Base-by-base conservation (phyloP, 2,329 filamentous ascomycete species). In the Purpureocillium takamizusanense region DNA sequence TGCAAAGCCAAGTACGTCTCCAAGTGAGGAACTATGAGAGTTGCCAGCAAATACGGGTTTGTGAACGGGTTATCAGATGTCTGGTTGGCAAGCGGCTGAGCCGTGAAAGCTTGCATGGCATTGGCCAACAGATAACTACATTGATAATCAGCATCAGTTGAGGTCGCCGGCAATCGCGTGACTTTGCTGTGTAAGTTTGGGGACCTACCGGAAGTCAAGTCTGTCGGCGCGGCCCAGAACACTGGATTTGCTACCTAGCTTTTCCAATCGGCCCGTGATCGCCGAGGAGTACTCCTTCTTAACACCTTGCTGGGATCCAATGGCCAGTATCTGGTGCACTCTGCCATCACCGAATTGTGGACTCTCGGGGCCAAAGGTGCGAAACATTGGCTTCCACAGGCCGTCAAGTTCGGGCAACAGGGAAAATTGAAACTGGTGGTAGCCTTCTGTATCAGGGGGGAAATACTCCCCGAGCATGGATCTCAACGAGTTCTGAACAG, bases 71-170 rank as follows among this genome's bases (percentile, higher is more conserved):
- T 75, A 40, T 70, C 67, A 25, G 67, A 63, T 4, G 64, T 65
- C 42, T 75, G 71, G 39, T 67, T 66, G 4, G 66, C 51, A 7
- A 72, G 54, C 2, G 66, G 66, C 41, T 74, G 73, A 1, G 69
- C 61, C 5, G 69, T 73, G 44, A 72, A 74, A 1, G 67, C 62
- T 51, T 80, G 76, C 69, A 81, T 76, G 4, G 72, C 73, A 45
- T 69, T 78, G 46, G 69, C 69, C 38, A 80, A 70, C 36, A 82
- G 63, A 46, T 76, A 80, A 44, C 76, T 79, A 31, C 4, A n/a
- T 13, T 7, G 4, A 5, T 17, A 28, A 5, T 16, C n/a, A 27
- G 5, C 5, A 30, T 5, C 12, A 9, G n/a, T n/a, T 5, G 14
- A 33, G 18, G 14, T 8, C 21, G 6, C 21, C 6, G 10, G 10